These are phyloP conservation scores for Monosporozyma siamensis DNA, from an alignment of 805 yeast genomes.

Conservation along the genomic window DNA sequence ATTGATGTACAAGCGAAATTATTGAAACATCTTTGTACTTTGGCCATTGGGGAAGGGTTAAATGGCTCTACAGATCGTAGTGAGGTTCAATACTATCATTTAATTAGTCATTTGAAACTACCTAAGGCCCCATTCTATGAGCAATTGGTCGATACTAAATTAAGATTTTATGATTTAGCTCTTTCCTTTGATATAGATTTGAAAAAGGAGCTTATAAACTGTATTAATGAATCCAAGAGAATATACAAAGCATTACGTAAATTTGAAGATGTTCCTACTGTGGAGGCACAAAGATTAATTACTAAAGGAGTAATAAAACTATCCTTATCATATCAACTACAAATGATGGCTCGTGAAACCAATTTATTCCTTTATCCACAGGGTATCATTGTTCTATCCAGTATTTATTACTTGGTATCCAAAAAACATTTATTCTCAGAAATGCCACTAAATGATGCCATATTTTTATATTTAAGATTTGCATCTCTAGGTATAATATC, in stretches of 20 bases:
- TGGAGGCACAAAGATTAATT: conserved; percentile 28
- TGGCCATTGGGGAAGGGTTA: conserved; percentile 36
- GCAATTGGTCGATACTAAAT: conserved; percentile 27
- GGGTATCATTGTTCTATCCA: conserved; percentile 29
- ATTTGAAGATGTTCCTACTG: conserved; percentile 23
- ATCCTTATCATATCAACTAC: conserved; percentile 30
- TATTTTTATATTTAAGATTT: conserved; percentile 36
- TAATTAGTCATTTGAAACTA: conserved; percentile 14
- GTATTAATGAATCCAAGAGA: conserved; percentile 31
- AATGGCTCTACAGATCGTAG: conserved; percentile 20
- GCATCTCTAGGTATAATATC: conserved; percentile 34
- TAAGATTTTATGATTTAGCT: conserved; percentile 42
- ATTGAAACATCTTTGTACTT: conserved; percentile 52
- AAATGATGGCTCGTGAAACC: conserved; percentile 23
- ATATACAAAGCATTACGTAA: conserved; percentile 33
- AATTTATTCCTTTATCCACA: conserved; percentile 25
- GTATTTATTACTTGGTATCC: conserved; percentile 17
- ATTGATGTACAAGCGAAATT: conserved; percentile 53
- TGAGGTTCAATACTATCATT: conserved; percentile 20
- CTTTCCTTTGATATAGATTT: conserved; percentile 60
- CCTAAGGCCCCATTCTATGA: conserved; percentile 18
- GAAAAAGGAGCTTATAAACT: conserved; percentile 31
- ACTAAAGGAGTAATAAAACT: conserved; percentile 31
- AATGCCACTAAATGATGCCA: conserved; percentile 22
- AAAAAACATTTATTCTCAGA: conserved; percentile 13